Conservation (phyloP, 371 early-diverging fungal species). For the Mortierella sp. region DNA sequence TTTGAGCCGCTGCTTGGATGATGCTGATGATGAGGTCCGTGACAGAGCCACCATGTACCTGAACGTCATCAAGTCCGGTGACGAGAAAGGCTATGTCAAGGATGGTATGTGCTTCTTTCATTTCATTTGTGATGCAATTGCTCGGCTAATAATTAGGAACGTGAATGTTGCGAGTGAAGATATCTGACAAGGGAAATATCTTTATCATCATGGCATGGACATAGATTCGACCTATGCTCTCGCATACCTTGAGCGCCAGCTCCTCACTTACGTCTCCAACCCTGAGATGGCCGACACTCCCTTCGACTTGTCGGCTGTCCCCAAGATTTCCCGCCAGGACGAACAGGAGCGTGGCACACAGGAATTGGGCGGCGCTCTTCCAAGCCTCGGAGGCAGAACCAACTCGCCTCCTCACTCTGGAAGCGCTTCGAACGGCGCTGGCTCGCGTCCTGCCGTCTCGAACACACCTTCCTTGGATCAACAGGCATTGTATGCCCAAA, state of each 20-base stretch:
- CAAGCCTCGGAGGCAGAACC: slow-evolving; percentile 37
- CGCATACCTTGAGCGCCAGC: slow-evolving; percentile 87
- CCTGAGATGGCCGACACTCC: slow-evolving; percentile 70
- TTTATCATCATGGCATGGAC: neutral
- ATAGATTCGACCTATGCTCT: slow-evolving; percentile 87
- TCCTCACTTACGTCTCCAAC: slow-evolving; percentile 85
- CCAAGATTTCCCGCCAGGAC: slow-evolving; percentile 85
- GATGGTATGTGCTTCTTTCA: slow-evolving; percentile 63
- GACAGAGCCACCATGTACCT: slow-evolving; percentile 96
- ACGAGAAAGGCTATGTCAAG: slow-evolving; percentile 74
- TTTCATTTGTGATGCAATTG: neutral
- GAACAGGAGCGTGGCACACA: slow-evolving; percentile 78
- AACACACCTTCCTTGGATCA: slow-evolving; percentile 68
- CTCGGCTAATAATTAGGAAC: neutral
- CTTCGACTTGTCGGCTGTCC: slow-evolving; percentile 87
- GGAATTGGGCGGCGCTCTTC: slow-evolving; percentile 35
- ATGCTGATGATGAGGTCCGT: slow-evolving; percentile 98
- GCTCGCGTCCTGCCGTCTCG: slow-evolving; percentile 35
- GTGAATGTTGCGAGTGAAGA: neutral
- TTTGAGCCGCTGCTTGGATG: slow-evolving; percentile 94
- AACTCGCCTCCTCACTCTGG: slow-evolving; percentile 42
- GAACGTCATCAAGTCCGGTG: slow-evolving; percentile 74
- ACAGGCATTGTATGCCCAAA: slow-evolving; percentile 80
- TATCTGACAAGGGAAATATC: neutral
- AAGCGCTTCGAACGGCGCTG: slow-evolving; percentile 44